Evolutionary conservation across 345 rosid species (phyloP).

Genomic region (Eutrema heterophyllum): DNA sequence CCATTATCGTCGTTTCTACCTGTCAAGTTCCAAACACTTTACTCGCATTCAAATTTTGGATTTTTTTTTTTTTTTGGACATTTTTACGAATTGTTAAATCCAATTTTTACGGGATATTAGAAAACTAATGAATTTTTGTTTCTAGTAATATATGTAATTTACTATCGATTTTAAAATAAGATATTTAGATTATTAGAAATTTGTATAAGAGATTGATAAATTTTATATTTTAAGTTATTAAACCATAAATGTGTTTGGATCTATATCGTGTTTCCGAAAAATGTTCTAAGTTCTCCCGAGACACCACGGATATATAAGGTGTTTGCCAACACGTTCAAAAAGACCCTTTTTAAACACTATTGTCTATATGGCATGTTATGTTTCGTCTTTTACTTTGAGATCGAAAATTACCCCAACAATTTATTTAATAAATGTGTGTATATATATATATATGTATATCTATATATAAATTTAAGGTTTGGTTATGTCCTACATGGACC

Average conservation of each 20-base stretch:
- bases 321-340: no score
- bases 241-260: no score
- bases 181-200: neutral
- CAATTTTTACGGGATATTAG: neutral
- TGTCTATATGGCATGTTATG: neutral
- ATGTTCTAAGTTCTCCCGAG: no score
- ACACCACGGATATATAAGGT: no score
- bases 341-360: no score
- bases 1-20: neutral
- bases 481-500: conserved; percentile 18
- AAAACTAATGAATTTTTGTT: neutral
- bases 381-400: neutral
- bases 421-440: neutral
- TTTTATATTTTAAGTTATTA: no score
- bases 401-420: neutral
- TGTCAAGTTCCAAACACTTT: conserved; percentile 4
- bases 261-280: no score
- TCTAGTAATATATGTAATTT: no score
- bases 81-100: neutral
- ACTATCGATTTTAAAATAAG: no score
- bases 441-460: neutral
- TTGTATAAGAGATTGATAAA: no score
- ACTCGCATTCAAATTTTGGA: neutral
- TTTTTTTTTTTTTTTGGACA: neutral
- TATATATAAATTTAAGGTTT: neutral